Base-by-base conservation (phyloP, 148 eudicot species). In the Fagopyrum tataricum region DNA sequence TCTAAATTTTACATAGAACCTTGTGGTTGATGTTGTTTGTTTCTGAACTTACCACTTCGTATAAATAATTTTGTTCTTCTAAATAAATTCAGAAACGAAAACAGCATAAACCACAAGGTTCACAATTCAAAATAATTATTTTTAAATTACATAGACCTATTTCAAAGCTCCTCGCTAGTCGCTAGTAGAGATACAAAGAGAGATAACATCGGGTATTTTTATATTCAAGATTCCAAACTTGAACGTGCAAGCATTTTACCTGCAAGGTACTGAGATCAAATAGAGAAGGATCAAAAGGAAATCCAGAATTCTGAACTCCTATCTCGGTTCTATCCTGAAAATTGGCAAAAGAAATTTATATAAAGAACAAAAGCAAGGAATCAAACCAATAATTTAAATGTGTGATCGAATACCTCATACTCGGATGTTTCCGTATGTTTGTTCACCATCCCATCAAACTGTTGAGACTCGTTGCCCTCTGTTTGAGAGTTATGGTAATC, bases 351-450 rank as follows among this genome's bases (percentile, higher is more conserved):
- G 47, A 68, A 20, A 0, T n/a, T 40, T 39, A 12, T 39, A 39
- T 13, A 9, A 41, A 68, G 15, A 41, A 13, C 40, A 31, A 31
- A 31, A 66, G 70, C 47, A 68, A 41, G 37, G 44, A n/a, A 14
- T 46, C 21, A 13, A 40, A 15, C 48, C n/a, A 40, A 5, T n/a
- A 17, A 40, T 6, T 13, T n/a, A 40, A 42, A 17, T 17, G 48
- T 18, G 26, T 14, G 42, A 68, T 44, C n/a, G 41, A 6, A 41
- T 44, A 40, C 44, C 71, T 61, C 67, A 11, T 61, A 61, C 71
- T 68, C 71, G 48, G 71, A 68, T 18, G n/a, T 18, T 68, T 68
- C 71, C 48, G 10, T 9, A 68, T 68, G 48, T 20, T 68, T 40
- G 44, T 40, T 41, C 24, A 7, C 44, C 42, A 68, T 17, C 14